Base-by-base conservation (phyloP, 768 basidiomycete species). In the Neoboletus brunneissimus region DNA sequence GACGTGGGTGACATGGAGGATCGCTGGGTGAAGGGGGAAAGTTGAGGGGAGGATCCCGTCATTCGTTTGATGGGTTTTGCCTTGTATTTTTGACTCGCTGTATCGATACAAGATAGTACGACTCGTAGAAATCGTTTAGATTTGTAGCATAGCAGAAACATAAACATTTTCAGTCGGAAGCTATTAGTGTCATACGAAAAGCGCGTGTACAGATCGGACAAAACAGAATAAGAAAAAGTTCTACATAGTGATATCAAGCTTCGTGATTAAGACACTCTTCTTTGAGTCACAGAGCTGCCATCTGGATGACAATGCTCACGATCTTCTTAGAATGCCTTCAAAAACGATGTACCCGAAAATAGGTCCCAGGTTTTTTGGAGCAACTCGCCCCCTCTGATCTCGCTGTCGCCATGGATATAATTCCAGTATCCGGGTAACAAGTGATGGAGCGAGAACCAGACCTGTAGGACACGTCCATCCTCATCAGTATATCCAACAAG, bases 371-470 rank as follows among this genome's bases (percentile, higher is more conserved):
- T 56, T 15, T 45, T 41, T 41, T 66, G 59, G 13, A 70, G 41
- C 2, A 70, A 29, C 34, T 70, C 68, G 3, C 59, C 58, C 0
- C 60, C 55, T n/a, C 62, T 57, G 6, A 25, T 4, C 7, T 57
- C 29, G 31, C 55, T 49, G 29, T 31, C 51, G 18, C 54, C 65
- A 32, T 71, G 69, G 55, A 71, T 63, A 29, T 61, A 71, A 32
- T 75, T 71, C 72, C 73, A 74, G 51, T 75, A 74, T 0, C 71
- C 73, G 0, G 72, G 73, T 25, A 74, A 59, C 44, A 73, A 45
- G 35, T 75, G 71, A 3, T 71, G 73, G 7, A 72, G 55, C 5
- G 71, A 72, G 54, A 72, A 71, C 73, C 73, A 74, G 11, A 75
- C 29, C 73, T 74, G 8, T 23, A 15, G 0, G 9, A 41, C 13